Evolutionary conservation across 2,329 filamentous ascomycete genomes (phyloP).

Genomic region (Pseudogymnoascus sp.): DNA sequence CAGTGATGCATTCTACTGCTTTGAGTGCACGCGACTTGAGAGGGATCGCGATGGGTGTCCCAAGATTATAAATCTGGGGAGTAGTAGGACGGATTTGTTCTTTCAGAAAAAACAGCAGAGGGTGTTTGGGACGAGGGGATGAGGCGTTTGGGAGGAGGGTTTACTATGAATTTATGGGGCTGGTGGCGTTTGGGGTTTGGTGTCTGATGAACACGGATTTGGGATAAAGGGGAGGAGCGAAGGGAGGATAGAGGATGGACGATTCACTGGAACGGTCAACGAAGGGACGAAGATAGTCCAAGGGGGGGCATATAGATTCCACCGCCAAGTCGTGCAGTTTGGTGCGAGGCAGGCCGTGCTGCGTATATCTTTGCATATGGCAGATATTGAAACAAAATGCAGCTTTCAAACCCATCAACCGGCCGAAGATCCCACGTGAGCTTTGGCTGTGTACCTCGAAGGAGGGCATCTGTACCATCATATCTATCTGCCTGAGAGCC

Average conservation of each 20-base stretch:
- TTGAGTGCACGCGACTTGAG: slow-evolving; percentile 92
- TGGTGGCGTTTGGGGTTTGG: slow-evolving; percentile 1
- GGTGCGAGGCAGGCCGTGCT: not conserved
- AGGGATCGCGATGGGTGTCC: slow-evolving; percentile 97
- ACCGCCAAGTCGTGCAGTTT: not conserved
- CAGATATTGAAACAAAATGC: not conserved
- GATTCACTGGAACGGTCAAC: not conserved
- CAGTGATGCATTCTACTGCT: slow-evolving; percentile 97
- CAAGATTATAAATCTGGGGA: slow-evolving; percentile 98
- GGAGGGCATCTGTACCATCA: not conserved
- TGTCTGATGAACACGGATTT: not conserved
- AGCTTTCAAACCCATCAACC: not conserved
- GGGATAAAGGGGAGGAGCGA: not conserved
- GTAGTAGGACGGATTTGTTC: slow-evolving; percentile 80
- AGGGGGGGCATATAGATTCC: not conserved
- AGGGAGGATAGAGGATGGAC: not conserved
- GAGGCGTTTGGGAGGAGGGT: not conserved
- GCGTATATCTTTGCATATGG: not conserved
- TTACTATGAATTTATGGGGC: not conserved
- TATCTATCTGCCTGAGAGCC: not conserved
- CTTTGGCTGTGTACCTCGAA: not conserved
- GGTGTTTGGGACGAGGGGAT: slow-evolving; percentile 4
- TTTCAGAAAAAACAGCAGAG: slow-evolving; percentile 12
- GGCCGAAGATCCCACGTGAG: not conserved
- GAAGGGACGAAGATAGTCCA: not conserved